A percentile compares a stretch with the other conserved stretches of the same genome.
Evolutionary conservation across 768 basidiomycete species (phyloP).

Genomic region (Boletus huronensis): DNA sequence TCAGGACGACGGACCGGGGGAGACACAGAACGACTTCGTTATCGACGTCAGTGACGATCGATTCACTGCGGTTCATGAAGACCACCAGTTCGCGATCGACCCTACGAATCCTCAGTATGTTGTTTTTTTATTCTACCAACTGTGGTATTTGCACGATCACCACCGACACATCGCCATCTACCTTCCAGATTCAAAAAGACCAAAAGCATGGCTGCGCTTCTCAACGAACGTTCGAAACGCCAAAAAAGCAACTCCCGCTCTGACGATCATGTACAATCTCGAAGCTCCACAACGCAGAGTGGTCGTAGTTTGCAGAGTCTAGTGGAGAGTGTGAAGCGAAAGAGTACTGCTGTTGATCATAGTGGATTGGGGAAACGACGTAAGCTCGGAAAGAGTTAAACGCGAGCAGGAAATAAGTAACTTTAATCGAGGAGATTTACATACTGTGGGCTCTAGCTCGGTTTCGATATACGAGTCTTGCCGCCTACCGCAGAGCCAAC

Average conservation of each 20-base stretch:
- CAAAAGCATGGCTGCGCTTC: slow-evolving; percentile 79
- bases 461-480: not conserved
- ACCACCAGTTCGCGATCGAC: slow-evolving; percentile 92
- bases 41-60: slow-evolving; percentile 86
- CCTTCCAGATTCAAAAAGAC: slow-evolving; percentile 82
- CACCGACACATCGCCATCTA: not conserved
- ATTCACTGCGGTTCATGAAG: slow-evolving; percentile 84
- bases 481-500: not conserved
- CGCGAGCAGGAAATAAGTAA: not conserved
- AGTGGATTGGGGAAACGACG: slow-evolving; percentile 38
- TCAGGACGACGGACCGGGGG: slow-evolving; percentile 48
- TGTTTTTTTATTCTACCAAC: not conserved
- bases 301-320: slow-evolving; percentile 54
- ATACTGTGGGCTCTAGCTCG: not conserved
- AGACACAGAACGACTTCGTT: slow-evolving; percentile 75
- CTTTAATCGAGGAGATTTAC: no score
- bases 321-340: slow-evolving; percentile 87
- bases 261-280: not conserved
- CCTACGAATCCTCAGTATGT: slow-evolving; percentile 92
- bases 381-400: slow-evolving; percentile 26
- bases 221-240: slow-evolving; percentile 78
- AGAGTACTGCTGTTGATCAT: slow-evolving; percentile 41
- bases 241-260: slow-evolving; percentile 37
- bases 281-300: not conserved
- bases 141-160: not conserved